These are phyloP conservation scores for Amanita brunnescens DNA, from an alignment of 768 basidiomycete species.

Conservation along the genomic window DNA sequence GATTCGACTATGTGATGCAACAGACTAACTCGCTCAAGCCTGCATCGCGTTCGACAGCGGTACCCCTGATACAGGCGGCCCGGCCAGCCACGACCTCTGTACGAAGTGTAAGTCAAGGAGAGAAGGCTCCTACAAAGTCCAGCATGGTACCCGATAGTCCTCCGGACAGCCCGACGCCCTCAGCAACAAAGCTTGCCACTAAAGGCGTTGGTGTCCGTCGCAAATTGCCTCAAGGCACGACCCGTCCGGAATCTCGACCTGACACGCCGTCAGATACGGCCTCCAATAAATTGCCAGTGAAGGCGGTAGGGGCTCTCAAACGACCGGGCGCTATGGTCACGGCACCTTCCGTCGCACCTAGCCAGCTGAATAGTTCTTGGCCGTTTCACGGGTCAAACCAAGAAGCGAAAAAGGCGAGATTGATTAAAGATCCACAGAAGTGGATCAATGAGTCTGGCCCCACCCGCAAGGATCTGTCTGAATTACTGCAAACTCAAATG, in stretches of 20 bases:
- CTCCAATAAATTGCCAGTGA: slow-evolving; percentile 23
- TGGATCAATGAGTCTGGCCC: slow-evolving; percentile 87
- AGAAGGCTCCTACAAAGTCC: slow-evolving; percentile 17
- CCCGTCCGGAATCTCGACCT: slow-evolving; percentile 41
- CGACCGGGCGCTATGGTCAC: slow-evolving; percentile 29
- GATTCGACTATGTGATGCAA: slow-evolving; percentile 80
- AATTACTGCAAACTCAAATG: slow-evolving; percentile 86
- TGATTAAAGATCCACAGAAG: slow-evolving; percentile 65
- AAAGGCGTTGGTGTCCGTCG: slow-evolving; percentile 64
- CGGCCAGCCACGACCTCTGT: slow-evolving; percentile 34
- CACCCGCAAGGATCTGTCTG: slow-evolving; percentile 80
- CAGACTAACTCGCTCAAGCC: slow-evolving; percentile 85
- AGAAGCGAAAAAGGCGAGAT: slow-evolving; percentile 56
- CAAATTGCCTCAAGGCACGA: slow-evolving; percentile 56
- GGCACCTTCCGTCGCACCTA: slow-evolving; percentile 18
- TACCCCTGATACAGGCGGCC: slow-evolving; percentile 86
- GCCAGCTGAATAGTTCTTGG: slow-evolving; percentile 20
- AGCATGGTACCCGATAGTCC: slow-evolving; percentile 20
- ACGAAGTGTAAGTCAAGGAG: slow-evolving; percentile 14
- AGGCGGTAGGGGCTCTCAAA: slow-evolving; percentile 32
- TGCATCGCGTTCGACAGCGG: slow-evolving; percentile 75
- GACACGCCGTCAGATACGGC: slow-evolving; percentile 31
- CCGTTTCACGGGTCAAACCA: slow-evolving; percentile 45
- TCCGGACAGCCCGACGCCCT: slow-evolving; percentile 34
- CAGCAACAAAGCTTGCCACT: slow-evolving; percentile 30